Evolutionary conservation across 306 rosid genomes (phyloP).

Genomic region (Castanea mollissima): DNA sequence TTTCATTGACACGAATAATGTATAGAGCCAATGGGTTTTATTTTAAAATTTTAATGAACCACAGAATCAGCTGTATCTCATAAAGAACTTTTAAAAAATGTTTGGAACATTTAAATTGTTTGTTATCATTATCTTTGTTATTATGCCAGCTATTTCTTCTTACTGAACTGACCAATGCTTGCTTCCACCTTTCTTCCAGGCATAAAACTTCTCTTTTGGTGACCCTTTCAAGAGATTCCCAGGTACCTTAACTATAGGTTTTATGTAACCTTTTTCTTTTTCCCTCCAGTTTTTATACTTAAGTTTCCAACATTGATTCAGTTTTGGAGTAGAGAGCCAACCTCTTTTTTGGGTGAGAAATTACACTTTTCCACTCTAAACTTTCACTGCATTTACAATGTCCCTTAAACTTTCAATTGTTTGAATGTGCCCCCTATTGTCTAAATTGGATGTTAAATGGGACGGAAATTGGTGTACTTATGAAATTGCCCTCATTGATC

Average conservation of each 20-base stretch:
- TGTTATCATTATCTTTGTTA: neutral
- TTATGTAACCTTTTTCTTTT: neutral
- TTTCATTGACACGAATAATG: neutral
- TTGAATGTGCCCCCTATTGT: no score
- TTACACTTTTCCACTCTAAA: no score
- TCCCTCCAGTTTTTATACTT: constrained; percentile 8
- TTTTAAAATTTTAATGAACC: neutral
- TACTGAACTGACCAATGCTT: constrained; percentile 25
- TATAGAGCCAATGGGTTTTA: no score
- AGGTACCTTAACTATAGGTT: constrained; percentile 35
- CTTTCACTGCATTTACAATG: no score
- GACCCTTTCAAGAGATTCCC: constrained; percentile 73
- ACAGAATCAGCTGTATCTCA: neutral
- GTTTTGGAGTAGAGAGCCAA: no score
- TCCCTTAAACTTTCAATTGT: no score
- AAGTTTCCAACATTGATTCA: neutral
- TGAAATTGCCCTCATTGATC: no score
- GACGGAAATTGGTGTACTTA: no score
- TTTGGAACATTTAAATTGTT: neutral
- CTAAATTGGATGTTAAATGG: no score
- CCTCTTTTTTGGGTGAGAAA: no score
- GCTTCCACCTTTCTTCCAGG: constrained; percentile 42
- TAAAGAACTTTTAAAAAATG: neutral
- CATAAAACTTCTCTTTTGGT: constrained; percentile 73
- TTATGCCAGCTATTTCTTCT: neutral